A percentile compares a stretch with the other conserved stretches of the same genome.
Evolutionary conservation across 1,139 yeast genomes (phyloP).

Genomic region (Meyerozyma sp.): DNA sequence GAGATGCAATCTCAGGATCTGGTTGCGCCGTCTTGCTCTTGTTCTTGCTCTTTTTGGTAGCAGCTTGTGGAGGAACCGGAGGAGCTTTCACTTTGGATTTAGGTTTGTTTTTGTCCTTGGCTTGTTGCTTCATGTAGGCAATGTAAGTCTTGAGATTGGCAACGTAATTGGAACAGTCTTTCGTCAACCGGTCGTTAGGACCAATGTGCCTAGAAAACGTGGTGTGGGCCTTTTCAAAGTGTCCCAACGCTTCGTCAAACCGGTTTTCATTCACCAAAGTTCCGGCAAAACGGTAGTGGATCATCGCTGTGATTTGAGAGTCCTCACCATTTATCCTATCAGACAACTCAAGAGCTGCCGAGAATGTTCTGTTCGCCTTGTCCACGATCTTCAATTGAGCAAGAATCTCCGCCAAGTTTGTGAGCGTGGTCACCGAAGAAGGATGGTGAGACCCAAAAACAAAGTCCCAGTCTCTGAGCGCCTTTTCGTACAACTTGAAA

Average conservation of each 20-base stretch:
- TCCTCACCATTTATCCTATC: slow-evolving; percentile 47
- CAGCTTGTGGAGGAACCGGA: slow-evolving; percentile 6
- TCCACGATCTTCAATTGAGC: slow-evolving; percentile 41
- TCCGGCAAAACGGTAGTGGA: slow-evolving; percentile 65
- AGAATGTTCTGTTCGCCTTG: slow-evolving; percentile 32
- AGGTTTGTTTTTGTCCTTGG: slow-evolving; percentile 23
- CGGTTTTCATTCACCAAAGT: slow-evolving; percentile 50
- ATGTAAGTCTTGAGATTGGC: slow-evolving; percentile 43
- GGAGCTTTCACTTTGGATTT: slow-evolving; percentile 8
- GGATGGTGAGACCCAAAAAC: slow-evolving; percentile 63
- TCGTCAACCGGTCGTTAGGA: slow-evolving; percentile 55
- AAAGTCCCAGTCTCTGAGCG: slow-evolving; percentile 51
- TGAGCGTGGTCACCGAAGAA: slow-evolving; percentile 58
- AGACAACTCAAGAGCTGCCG: slow-evolving; percentile 47
- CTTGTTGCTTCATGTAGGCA: slow-evolving; percentile 27
- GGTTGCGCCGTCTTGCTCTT: slow-evolving; percentile 24
- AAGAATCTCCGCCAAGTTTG: slow-evolving; percentile 59
- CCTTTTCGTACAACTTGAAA: slow-evolving; percentile 56
- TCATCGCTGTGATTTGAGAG: slow-evolving; percentile 54
- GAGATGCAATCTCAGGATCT: slow-evolving; percentile 51
- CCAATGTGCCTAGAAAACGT: slow-evolving; percentile 56
- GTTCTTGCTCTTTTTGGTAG: slow-evolving; percentile 20
- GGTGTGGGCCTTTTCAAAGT: slow-evolving; percentile 47
- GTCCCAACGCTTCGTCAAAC: slow-evolving; percentile 49
- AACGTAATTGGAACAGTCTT: slow-evolving; percentile 60